Conservation (phyloP, 169 alveolate genomes). For the Cytauxzoon felis region DNA sequence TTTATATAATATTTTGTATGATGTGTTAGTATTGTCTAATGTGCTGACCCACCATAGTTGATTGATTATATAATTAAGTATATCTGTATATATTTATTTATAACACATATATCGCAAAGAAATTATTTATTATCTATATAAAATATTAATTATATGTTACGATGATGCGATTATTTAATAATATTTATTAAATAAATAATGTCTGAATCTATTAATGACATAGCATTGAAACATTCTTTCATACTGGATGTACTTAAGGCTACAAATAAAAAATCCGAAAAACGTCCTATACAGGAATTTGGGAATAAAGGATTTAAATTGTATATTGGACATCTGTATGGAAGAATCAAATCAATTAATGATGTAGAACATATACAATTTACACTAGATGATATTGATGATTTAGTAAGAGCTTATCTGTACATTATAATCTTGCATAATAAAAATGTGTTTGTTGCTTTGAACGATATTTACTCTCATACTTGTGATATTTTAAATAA, state of each 20-base stretch:
- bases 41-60: too few relatives aligned
- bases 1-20: too few relatives aligned
- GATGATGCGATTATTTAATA: too few relatives aligned
- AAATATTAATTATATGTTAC: too few relatives aligned
- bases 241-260: conserved; percentile 24
- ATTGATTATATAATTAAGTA: too few relatives aligned
- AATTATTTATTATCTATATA: too few relatives aligned
- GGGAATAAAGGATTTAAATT: not conserved
- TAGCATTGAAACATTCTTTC: too few relatives aligned
- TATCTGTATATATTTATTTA: too few relatives aligned
- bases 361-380: conserved; percentile 27
- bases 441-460: conserved; percentile 20
- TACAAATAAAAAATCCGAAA: conserved; percentile 32
- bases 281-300: not conserved
- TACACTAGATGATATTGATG: conserved; percentile 23
- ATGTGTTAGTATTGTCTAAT: too few relatives aligned
- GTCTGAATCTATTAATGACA: too few relatives aligned
- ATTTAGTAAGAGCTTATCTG: conserved; percentile 42
- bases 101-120: too few relatives aligned
- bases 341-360: conserved; percentile 26
- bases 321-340: conserved; percentile 53
- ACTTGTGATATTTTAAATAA: not conserved
- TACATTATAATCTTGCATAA: conserved; percentile 49
- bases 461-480: conserved; percentile 32
- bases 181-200: too few relatives aligned